Evolutionary conservation across 257 asterid genomes (phyloP).

Genomic region (Cordia subcordata): DNA sequence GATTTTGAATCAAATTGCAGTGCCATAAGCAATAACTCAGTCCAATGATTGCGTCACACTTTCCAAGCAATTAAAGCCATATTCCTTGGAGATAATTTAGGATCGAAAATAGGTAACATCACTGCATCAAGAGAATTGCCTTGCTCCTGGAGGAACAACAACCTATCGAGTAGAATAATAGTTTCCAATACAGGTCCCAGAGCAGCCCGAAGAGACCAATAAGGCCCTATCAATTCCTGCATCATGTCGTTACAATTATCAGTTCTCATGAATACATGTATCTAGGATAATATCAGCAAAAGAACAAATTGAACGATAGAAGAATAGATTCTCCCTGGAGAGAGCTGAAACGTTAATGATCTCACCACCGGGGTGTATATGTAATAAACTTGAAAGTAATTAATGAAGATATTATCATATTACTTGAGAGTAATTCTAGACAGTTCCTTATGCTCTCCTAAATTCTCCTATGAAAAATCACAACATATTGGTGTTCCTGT

Average conservation of each 20-base stretch:
- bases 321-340: too few species aligned
- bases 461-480: too few species aligned
- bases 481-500: too few species aligned
- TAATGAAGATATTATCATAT: too few species aligned
- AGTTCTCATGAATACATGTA: too few species aligned
- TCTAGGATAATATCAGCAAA: too few species aligned
- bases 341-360: neutral
- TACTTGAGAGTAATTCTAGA: neutral
- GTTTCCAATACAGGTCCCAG: slow-evolving; percentile 86
- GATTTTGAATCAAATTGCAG: slow-evolving; percentile 9
- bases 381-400: neutral
- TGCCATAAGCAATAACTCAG: neutral
- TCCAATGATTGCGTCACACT: slow-evolving; percentile 13
- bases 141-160: slow-evolving; percentile 83
- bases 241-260: neutral
- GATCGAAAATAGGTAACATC: slow-evolving; percentile 69
- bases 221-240: slow-evolving; percentile 89
- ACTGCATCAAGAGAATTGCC: slow-evolving; percentile 34
- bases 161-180: slow-evolving; percentile 71
- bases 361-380: neutral
- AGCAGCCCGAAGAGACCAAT: slow-evolving; percentile 92
- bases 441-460: neutral
- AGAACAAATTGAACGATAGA: too few species aligned
- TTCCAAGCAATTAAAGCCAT: slow-evolving; percentile 73
- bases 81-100: slow-evolving; percentile 81